Evolutionary conservation across 768 basidiomycete species (phyloP), one percentile per base, ranked within the genome.

Genomic region (Lentinula edodes): DNA sequence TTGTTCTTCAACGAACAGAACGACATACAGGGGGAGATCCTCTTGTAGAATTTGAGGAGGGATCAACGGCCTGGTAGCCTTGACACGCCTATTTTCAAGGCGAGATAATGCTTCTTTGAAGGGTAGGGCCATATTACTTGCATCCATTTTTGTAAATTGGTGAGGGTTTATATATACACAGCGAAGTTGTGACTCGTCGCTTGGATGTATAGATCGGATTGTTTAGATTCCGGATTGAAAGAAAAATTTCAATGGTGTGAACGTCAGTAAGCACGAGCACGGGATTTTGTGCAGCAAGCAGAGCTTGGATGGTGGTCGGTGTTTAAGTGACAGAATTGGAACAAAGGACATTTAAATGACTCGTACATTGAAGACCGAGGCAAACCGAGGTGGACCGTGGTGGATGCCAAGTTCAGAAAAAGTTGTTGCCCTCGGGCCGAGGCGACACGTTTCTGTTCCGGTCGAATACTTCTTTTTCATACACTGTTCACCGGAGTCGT

Each of bases 21-120:
- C 12, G 23, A 76, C 85, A 56, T 75, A 91, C 90, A 93, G 75
- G 46, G 92, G 92, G n/a, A 91, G 81, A 73, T 98, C 95, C 73
- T 98, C 95, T 66, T 91, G 90, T 1, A 98, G 82, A 63, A 98
- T 96, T 70, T 95, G 94, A 20, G 95, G 95, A 55, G 95, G 95
- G 61, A 98, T 95, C 60, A 98, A 76, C 34, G 95, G 95, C 45
- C 94, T 80, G 16, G 89, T 94, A 15, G 83, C 88, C 71, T 85
- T 93, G 58, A 98, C 94, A 1, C 95, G 80, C 63, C 86, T 81
- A 69, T 98, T 95, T 69, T 95, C 93, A 42, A 97, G 86, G 58
- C 89, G 86, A 63, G 83, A 72, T 56, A 91, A 83, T 46, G 91
- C 91, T 63, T 93, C 89, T 69, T 84, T 86, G 81, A 91, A 88